phyloP scores from a whole-genome alignment of 108 stramenopile species.

The Tribonema minus region DNA sequence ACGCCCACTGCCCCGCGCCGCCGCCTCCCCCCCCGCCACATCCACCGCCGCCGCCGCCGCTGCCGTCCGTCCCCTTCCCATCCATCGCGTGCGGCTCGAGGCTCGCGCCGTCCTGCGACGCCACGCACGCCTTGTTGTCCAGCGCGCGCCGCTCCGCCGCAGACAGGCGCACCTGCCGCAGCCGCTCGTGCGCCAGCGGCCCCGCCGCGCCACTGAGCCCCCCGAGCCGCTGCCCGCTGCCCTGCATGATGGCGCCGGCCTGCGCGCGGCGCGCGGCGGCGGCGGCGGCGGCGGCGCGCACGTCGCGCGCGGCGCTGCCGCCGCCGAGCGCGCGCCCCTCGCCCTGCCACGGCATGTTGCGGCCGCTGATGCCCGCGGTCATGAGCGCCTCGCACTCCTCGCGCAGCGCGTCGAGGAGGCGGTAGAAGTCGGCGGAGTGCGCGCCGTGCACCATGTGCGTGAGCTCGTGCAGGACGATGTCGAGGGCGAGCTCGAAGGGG shows the following conservation, averaged over 20 bases:
- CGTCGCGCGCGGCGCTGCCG: neutral
- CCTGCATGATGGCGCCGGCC: neutral
- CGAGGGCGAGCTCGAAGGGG: constrained; percentile 29
- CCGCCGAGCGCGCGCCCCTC: constrained; percentile 6
- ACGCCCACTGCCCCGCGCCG: neutral
- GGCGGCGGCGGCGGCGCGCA: constrained; percentile 8
- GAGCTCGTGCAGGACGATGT: constrained; percentile 43
- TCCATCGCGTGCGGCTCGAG: neutral
- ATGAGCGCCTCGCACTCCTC: constrained; percentile 31
- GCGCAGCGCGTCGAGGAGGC: constrained; percentile 32
- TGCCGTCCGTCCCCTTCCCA: neutral
- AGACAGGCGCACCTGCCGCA: neutral
- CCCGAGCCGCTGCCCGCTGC: neutral
- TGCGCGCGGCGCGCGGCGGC: neutral
- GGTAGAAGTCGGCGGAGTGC: constrained; percentile 37
- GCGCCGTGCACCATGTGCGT: constrained; percentile 41
- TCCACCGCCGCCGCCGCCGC: neutral
- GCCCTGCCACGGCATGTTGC: constrained; percentile 30
- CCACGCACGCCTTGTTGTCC: constrained; percentile 5
- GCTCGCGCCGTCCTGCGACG: neutral
- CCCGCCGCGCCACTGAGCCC: neutral
- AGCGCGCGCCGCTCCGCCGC: constrained; percentile 5
- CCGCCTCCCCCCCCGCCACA: too few species aligned
- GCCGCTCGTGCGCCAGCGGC: neutral
- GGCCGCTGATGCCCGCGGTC: constrained; percentile 9